A percentile compares a stretch with the other conserved stretches of the same genome.
Conservation (phyloP, 768 basidiomycete species). For the Gelatoporia subvermispora region DNA sequence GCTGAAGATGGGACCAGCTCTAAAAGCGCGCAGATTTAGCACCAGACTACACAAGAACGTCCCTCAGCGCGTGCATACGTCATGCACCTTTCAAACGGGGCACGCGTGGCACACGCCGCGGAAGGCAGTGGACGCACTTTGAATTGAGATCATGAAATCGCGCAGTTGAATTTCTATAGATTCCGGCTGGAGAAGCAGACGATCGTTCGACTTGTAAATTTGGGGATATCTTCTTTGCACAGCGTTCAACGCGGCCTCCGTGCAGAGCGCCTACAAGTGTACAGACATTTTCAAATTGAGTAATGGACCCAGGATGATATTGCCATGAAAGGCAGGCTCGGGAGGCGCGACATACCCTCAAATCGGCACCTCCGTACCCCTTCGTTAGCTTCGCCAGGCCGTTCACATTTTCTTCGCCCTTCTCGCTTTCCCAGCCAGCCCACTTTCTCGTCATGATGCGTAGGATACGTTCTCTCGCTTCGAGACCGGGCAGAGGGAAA, state of each 20-base stretch:
- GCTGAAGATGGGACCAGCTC: constrained; percentile 95
- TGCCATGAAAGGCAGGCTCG: constrained; percentile 1
- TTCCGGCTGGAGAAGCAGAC: constrained; percentile 79
- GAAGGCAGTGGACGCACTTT: constrained; percentile 60
- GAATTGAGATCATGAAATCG: constrained; percentile 96
- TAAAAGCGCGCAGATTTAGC: constrained; percentile 27
- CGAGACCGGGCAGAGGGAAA: constrained; percentile 82
- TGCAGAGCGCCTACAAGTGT: constrained; percentile 75
- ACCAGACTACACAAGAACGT: too few species aligned
- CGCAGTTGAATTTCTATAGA: constrained; percentile 78
- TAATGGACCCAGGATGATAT: constrained; percentile 16
- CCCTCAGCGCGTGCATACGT: not conserved
- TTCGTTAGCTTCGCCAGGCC: constrained; percentile 88
- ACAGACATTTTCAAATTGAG: not conserved
- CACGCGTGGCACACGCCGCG: not conserved
- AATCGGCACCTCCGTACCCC: constrained; percentile 96
- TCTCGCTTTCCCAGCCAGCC: constrained; percentile 71
- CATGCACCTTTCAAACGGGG: not conserved
- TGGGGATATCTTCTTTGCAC: constrained; percentile 96
- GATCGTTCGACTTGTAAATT: constrained; percentile 88
- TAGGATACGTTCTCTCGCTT: constrained; percentile 85
- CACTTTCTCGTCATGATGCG: constrained; percentile 87
- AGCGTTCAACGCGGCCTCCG: constrained; percentile 94
- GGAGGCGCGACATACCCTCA: constrained; percentile 58
- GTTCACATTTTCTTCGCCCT: constrained; percentile 42